Conservation (phyloP, 1,284 basidiomycete genomes). For the Boletus holoroseus region DNA sequence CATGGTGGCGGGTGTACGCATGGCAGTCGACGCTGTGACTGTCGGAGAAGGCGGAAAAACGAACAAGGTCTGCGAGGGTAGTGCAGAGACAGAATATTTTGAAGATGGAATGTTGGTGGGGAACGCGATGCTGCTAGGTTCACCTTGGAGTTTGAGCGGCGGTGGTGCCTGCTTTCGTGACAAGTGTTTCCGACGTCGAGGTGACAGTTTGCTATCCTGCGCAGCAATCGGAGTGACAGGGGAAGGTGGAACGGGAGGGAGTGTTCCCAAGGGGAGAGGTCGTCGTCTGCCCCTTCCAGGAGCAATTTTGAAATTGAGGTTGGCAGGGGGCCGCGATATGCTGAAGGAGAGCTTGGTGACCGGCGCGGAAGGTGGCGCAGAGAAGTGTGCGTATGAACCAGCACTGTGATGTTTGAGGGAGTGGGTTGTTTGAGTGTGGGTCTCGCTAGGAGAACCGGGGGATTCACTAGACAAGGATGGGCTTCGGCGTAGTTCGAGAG, state of each 20-base stretch:
- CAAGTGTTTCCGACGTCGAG: slow-evolving; percentile 34
- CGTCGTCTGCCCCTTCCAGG: slow-evolving; percentile 51
- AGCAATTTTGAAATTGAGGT: slow-evolving; percentile 45
- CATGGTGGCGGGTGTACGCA: slow-evolving; percentile 65
- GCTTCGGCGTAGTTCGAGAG: slow-evolving; percentile 33
- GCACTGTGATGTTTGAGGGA: slow-evolving; percentile 7
- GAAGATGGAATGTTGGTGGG: slow-evolving; percentile 18
- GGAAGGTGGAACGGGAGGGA: slow-evolving; percentile 70
- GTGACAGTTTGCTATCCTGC: slow-evolving; percentile 21
- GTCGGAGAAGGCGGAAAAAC: slow-evolving; percentile 79
- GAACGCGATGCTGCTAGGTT: slow-evolving; percentile 27
- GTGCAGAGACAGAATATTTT: slow-evolving; percentile 25
- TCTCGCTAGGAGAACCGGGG: slow-evolving; percentile 31
- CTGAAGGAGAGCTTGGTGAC: slow-evolving; percentile 46
- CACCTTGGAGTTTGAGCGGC: slow-evolving; percentile 43
- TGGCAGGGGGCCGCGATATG: slow-evolving; percentile 42
- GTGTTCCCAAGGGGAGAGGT: slow-evolving; percentile 51
- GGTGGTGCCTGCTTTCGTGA: slow-evolving; percentile 50
- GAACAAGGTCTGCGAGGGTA: slow-evolving; percentile 71
- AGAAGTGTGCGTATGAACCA: slow-evolving; percentile 8
- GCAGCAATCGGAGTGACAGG: slow-evolving; percentile 48
- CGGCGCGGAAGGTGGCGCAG: slow-evolving; percentile 35
- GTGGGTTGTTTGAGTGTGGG: slow-evolving; percentile 13
- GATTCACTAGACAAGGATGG: slow-evolving; percentile 34
- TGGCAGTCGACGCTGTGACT: slow-evolving; percentile 36